Evolutionary conservation across 2,329 filamentous ascomycete species (phyloP), one percentile per base, ranked within the genome.

Genomic region (Trichoderma simmonsii): DNA sequence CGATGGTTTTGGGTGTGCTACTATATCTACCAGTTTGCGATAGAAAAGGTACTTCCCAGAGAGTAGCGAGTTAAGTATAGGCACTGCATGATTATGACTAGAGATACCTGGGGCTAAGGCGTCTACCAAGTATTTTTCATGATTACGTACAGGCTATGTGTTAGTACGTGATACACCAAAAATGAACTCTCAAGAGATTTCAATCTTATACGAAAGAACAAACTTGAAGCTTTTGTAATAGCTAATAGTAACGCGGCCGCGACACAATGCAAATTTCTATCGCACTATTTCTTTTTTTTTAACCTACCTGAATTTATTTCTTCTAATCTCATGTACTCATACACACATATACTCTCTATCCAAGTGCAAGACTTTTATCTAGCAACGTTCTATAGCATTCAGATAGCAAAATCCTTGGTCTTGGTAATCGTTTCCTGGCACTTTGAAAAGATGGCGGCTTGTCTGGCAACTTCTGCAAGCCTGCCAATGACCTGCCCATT

Each of bases 401-500:
- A 70, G 6, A 61, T 30, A 28, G 21, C 15, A 62, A 70, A 70
- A 28, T 62, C 39, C 21, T 30, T 59, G 1, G 56, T 54, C 28
- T 70, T 59, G 11, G 36, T 32, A 18, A 73, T 71, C 0, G 68
- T 71, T 39, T 71, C 56, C 48, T 71, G 66, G 39, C 72, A 73
- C 48, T 73, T 73, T 30, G 72, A 67, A 21, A 73, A 60, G 3
- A 73, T 73, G 6, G 72, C 72, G 28, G 72, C 72, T 21, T 73
- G 72, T 61, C 65, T 69, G 12, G 72, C 65, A 21, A 73, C 72
- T 61, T 73, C 72, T 32, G 63, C 72, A 14, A 73, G 72, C 65
- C 64, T 69, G 36, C 72, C 59, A 62, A 73, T 73, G 57, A 73
- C 72, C 54, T 73, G 43, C n/a, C 66, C 66, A 21, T 73, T 73